phyloP scores from a whole-genome alignment of 192 early-diverging fungal species.

The Gaertneriomyces semiglobifer region DNA sequence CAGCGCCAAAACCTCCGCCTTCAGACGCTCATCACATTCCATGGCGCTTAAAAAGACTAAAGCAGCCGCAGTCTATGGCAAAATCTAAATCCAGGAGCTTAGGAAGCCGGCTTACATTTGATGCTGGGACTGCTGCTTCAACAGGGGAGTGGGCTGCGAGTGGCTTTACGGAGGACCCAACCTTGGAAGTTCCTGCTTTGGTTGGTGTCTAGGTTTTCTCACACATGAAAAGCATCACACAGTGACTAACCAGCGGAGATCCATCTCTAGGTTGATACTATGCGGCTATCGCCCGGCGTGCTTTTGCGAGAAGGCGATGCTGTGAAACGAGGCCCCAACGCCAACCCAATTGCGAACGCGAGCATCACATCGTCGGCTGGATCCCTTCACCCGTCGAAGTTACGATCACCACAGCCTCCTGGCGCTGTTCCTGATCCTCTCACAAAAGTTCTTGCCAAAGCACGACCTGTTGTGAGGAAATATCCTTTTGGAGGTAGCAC shows the following conservation, averaged over 20 bases:
- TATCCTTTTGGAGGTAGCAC: too few species aligned
- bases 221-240: background rate
- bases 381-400: background rate
- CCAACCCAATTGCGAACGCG: background rate
- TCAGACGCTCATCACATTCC: background rate
- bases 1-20: background rate
- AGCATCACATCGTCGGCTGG: background rate
- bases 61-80: background rate
- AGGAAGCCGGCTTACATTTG: background rate
- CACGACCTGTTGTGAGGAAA: conserved; percentile 1
- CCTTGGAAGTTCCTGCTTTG: conserved; percentile 29
- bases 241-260: background rate
- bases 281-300: conserved; percentile 46
- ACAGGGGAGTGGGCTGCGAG: background rate
- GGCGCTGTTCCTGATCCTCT: conserved; percentile 17
- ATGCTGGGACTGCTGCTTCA: background rate
- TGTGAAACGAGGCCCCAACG: conserved; percentile 37
- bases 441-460: conserved; percentile 14
- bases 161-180: conserved; percentile 39
- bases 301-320: conserved; percentile 44
- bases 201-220: background rate
- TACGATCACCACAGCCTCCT: background rate
- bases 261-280: conserved; percentile 39
- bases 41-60: background rate
- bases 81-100: background rate